phyloP scores from a whole-genome alignment of 2,329 filamentous ascomycete genomes.

The Fusarium sp. region DNA sequence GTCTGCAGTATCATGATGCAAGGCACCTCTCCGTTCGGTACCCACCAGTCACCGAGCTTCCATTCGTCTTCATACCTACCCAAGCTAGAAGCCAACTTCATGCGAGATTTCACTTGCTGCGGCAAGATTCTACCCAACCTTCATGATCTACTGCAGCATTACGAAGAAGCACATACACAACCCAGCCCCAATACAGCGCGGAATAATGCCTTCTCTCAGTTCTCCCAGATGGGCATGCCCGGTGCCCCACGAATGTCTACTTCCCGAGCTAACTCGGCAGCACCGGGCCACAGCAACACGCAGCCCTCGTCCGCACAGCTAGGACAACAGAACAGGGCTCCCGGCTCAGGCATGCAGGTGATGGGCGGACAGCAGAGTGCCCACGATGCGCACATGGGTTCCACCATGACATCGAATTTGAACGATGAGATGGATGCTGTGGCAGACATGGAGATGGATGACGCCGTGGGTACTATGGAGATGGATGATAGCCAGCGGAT shows the following conservation, averaged over 20 bases:
- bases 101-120: slow-evolving; percentile 97
- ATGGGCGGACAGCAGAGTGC: slow-evolving; percentile 52
- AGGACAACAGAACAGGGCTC: slow-evolving; percentile 50
- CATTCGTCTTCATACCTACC: slow-evolving; percentile 97
- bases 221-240: slow-evolving; percentile 51
- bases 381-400: slow-evolving; percentile 55
- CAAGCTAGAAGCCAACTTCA: slow-evolving; percentile 96
- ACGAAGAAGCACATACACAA: slow-evolving; percentile 92
- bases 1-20: slow-evolving; percentile 87
- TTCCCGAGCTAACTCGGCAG: slow-evolving; percentile 49
- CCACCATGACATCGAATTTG: slow-evolving; percentile 55
- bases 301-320: slow-evolving; percentile 48
- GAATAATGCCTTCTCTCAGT: slow-evolving; percentile 57
- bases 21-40: slow-evolving; percentile 89
- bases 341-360: slow-evolving; percentile 54
- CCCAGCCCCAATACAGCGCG: slow-evolving; percentile 61
- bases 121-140: slow-evolving; percentile 89
- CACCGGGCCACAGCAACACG: slow-evolving; percentile 46
- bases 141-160: slow-evolving; percentile 95
- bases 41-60: slow-evolving; percentile 90
- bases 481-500: slow-evolving; percentile 73
- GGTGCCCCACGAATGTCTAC: slow-evolving; percentile 50
- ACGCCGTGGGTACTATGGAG: slow-evolving; percentile 76
- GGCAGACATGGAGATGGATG: slow-evolving; percentile 98
- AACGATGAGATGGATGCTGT: slow-evolving; percentile 82